Evolutionary conservation across 2,329 filamentous ascomycete species (phyloP), one percentile per base, ranked within the genome.

Genomic region (Corynespora cassiicola): DNA sequence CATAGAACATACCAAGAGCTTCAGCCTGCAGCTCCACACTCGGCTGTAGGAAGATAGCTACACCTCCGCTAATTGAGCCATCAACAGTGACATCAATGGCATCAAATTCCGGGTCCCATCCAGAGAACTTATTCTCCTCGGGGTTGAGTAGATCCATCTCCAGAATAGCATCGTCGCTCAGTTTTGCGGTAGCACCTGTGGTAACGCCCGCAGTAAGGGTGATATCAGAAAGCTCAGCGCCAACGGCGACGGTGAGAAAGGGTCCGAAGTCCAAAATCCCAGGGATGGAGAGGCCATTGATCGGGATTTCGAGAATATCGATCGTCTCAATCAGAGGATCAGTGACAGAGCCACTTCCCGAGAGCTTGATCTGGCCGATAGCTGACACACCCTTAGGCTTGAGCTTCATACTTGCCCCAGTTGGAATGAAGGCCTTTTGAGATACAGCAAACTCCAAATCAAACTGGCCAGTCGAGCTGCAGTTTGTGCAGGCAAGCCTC

Each of bases 261-360:
- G 52, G 55, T 6, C 55, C 55, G n/a, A 58, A 20, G 6, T 52
- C 45, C 7, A 58, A 31, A 21, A 58, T 39, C 21, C 46, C 50
- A 2, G 53, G 51, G 16, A 58, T 56, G 4, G 26, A 42, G 7
- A 58, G 31, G 7, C 39, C 51, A 17, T 27, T 36, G 23, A 58
- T 30, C 9, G 54, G 50, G 14, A 56, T 45, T 2, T 38, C 36
- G 8, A 54, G 30, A 16, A 48, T 39, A 14, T 48, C 41, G 36
- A 47, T 42, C 4, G 39, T 40, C 33, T 45, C 42, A 22, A 36
- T 50, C 7, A 47, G 31, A 6, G 51, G 15, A 14, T 51, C 36
- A 7, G 31, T 43, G 14, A 56, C 21, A 17, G 31, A 21, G 6
- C 39, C 45, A 16, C 38, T 47, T 10, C 49, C 48, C 2, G 35